Evolutionary conservation across 2,329 filamentous ascomycete species (phyloP).

Genomic region (Teratosphaeria epicoccoides): DNA sequence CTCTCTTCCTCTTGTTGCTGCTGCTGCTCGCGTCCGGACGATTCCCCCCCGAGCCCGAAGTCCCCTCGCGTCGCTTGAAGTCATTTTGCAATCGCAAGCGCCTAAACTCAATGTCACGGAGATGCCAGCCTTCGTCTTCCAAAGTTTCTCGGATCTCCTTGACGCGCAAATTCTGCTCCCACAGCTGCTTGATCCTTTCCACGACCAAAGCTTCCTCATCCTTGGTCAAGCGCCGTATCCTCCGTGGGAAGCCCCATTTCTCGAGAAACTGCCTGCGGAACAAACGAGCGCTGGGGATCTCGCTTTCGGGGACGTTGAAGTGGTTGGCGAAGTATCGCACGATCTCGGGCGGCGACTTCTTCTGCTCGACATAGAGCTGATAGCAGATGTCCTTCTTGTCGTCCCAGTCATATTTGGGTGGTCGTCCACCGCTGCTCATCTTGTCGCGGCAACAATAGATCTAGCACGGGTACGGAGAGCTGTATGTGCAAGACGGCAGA

Average conservation of each 20-base stretch:
- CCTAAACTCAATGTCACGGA: conserved; percentile 43
- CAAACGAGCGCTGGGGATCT: conserved; percentile 42
- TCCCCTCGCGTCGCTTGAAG: conserved; percentile 13
- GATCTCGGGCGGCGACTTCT: conserved; percentile 61
- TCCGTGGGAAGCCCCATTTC: conserved; percentile 61
- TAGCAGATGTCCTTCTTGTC: conserved; percentile 56
- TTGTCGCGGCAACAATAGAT: background rate
- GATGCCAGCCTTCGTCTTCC: conserved; percentile 60
- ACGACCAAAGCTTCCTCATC: conserved; percentile 60
- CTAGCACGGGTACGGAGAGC: background rate
- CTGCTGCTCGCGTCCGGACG: background rate
- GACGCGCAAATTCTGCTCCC: conserved; percentile 63
- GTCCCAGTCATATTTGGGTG: conserved; percentile 49
- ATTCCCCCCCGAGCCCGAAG: background rate
- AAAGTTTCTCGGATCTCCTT: conserved; percentile 63
- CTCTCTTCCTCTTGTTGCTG: conserved; percentile 1
- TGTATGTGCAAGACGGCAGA: background rate
- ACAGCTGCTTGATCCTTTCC: conserved; percentile 61
- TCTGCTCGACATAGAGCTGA: conserved; percentile 67
- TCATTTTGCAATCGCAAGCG: conserved; percentile 54
- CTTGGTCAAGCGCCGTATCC: conserved; percentile 57
- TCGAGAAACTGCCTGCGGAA: conserved; percentile 21
- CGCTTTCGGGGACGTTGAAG: conserved; percentile 35
- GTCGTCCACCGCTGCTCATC: background rate
- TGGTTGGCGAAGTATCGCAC: conserved; percentile 52